Evolutionary conservation across 345 rosid genomes (phyloP).

Genomic region (Psidium friedrichsthalianum): DNA sequence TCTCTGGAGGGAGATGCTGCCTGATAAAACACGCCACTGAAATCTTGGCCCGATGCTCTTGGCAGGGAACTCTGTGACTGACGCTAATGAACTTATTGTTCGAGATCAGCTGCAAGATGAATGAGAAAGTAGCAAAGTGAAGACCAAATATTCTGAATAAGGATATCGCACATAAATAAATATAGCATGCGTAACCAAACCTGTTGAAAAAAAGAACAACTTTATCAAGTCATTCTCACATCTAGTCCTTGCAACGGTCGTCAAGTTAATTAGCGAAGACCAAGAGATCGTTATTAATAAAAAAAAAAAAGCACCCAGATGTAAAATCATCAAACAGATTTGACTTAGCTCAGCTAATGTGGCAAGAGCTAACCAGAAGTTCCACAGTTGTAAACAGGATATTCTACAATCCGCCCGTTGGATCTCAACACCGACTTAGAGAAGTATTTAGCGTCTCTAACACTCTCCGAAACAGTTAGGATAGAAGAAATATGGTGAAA

Average conservation of each 20-base stretch:
- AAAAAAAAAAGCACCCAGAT: neutral
- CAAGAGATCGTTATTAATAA: neutral
- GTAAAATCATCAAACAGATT: neutral
- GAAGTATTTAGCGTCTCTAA: neutral
- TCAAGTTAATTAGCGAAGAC: neutral
- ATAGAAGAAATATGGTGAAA: neutral
- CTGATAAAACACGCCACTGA: slow-evolving; percentile 14
- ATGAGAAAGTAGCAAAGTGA: neutral
- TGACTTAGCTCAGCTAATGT: neutral
- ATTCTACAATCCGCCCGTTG: neutral
- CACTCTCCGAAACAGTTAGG: neutral
- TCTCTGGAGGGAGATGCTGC: slow-evolving; percentile 4
- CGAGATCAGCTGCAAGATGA: slow-evolving; percentile 1
- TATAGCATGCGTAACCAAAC: neutral
- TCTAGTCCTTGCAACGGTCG: neutral
- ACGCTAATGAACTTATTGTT: slow-evolving; percentile 1
- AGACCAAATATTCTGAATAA: neutral
- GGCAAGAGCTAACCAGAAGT: neutral
- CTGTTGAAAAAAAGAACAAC: neutral
- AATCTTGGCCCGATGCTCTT: slow-evolving; percentile 8
- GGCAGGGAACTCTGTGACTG: neutral
- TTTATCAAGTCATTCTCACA: neutral
- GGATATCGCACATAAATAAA: neutral
- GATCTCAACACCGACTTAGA: neutral
- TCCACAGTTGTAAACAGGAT: neutral